Percentiles rank a stretch among this genome's conserved stretches.
phyloP scores from a whole-genome alignment of 2,329 filamentous ascomycete genomes.

The Lomentospora prolificans region DNA sequence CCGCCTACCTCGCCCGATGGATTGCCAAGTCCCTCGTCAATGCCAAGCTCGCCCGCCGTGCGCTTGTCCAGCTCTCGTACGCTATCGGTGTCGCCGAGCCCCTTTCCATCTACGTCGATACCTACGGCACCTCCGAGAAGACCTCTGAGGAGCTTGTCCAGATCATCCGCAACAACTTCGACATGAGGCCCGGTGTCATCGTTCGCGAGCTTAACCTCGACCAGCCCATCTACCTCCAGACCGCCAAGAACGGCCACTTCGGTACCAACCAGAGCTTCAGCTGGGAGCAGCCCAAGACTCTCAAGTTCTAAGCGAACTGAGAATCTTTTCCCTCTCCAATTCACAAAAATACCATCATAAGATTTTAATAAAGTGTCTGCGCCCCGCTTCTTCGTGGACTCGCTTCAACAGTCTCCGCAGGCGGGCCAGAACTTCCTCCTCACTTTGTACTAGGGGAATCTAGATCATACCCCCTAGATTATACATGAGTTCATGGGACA shows the following conservation, averaged over 20 bases:
- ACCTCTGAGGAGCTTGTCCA: constrained; percentile 85
- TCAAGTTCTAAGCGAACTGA: constrained; percentile 64
- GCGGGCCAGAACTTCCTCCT: constrained; percentile 2
- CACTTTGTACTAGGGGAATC: constrained; percentile 1
- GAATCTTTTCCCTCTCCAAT: constrained; percentile 3
- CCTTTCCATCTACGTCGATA: constrained; percentile 94
- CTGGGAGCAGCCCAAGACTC: constrained; percentile 96
- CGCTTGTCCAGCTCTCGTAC: constrained; percentile 95
- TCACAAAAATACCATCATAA: constrained; percentile 5
- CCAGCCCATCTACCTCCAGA: constrained; percentile 96
- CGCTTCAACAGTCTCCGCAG: constrained; percentile 7
- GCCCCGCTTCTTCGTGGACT: constrained; percentile 1
- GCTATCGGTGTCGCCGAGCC: constrained; percentile 98
- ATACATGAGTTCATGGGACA: constrained; percentile 8
- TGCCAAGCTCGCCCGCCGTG: constrained; percentile 81
- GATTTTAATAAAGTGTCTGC: neutral
- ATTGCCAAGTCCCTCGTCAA: constrained; percentile 96
- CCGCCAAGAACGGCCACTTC: constrained; percentile 99
- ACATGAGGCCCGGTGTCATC: constrained; percentile 95
- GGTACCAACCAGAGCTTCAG: constrained; percentile 90
- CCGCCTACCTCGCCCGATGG: constrained; percentile 95
- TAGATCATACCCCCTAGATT: neutral
- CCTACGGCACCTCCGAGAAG: constrained; percentile 89
- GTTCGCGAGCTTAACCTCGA: constrained; percentile 92
- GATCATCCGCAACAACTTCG: constrained; percentile 94